Conservation (phyloP, 192 early-diverging fungal genomes). For the Entomortierella lignicola region DNA sequence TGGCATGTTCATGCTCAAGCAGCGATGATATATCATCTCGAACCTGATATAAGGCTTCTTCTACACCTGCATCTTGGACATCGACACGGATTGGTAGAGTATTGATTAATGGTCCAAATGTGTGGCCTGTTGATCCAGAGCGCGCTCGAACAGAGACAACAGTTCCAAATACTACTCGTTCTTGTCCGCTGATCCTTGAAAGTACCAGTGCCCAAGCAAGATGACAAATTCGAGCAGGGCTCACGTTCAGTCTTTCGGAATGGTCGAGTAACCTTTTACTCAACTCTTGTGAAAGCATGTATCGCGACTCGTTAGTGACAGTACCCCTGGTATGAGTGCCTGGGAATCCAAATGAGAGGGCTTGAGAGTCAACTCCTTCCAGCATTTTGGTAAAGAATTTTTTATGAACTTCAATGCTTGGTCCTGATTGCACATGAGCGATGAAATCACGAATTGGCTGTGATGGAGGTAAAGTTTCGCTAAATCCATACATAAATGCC, state of each 20-base stretch:
- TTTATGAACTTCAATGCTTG: not conserved
- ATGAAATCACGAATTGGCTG: not conserved
- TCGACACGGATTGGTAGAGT: slow-evolving; percentile 12
- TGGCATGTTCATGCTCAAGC: slow-evolving; percentile 11
- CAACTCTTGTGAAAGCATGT: not conserved
- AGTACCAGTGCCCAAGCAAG: not conserved
- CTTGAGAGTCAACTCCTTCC: not conserved
- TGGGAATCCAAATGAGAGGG: not conserved
- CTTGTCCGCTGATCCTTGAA: not conserved
- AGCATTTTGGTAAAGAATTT: not conserved
- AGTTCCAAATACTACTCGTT: not conserved
- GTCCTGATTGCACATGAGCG: not conserved
- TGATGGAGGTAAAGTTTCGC: not conserved
- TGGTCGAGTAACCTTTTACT: not conserved
- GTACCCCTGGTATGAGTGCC: not conserved
- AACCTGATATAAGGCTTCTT: not conserved
- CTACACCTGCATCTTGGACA: slow-evolving; percentile 2
- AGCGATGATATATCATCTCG: not conserved
- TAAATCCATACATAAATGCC: not conserved
- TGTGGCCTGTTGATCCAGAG: not conserved
- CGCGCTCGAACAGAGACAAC: not conserved
- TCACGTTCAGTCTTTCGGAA: not conserved
- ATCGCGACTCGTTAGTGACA: not conserved
- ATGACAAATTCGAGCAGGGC: not conserved
- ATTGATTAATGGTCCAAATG: slow-evolving; percentile 8